phyloP scores from a whole-genome alignment of 495 filamentous ascomycete species.

The Tetracladium setigerum region DNA sequence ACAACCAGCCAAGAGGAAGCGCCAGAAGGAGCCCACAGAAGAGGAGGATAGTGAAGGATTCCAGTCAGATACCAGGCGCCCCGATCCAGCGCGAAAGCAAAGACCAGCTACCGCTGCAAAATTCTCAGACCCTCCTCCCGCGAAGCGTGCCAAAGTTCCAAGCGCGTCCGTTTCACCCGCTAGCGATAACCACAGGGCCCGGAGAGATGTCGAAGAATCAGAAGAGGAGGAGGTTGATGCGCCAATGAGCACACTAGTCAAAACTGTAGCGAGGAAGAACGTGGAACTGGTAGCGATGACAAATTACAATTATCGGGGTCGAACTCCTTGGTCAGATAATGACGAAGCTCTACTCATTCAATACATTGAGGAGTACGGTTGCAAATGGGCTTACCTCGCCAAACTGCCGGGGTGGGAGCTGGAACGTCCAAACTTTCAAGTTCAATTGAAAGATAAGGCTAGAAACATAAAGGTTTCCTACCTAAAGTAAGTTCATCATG shows the following conservation, averaged over 20 bases:
- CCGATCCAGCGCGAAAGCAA: slow-evolving; percentile 6
- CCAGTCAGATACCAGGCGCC: slow-evolving; percentile 15
- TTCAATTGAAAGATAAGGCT: slow-evolving; percentile 60
- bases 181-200: background rate
- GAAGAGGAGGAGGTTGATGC: slow-evolving; percentile 3
- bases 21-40: slow-evolving; percentile 4
- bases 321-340: slow-evolving; percentile 35
- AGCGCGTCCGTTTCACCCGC: background rate
- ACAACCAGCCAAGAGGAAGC: slow-evolving; percentile 13
- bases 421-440: slow-evolving; percentile 42
- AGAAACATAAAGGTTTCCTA: slow-evolving; percentile 53
- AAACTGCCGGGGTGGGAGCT: slow-evolving; percentile 27
- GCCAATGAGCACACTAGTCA: slow-evolving; percentile 16
- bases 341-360: slow-evolving; percentile 40
- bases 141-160: no score
- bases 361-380: slow-evolving; percentile 39
- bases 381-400: slow-evolving; percentile 47
- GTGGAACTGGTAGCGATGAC: slow-evolving; percentile 15
- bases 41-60: slow-evolving; percentile 19
- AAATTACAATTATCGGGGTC: slow-evolving; percentile 30
- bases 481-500: slow-evolving; percentile 41
- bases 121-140: background rate
- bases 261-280: slow-evolving; percentile 15
- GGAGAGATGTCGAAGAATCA: slow-evolving; percentile 4
- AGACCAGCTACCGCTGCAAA: background rate